Evolutionary conservation across 2,329 filamentous ascomycete species (phyloP), one percentile per base, ranked within the genome.

Genomic region (Huntiella abstrusa): DNA sequence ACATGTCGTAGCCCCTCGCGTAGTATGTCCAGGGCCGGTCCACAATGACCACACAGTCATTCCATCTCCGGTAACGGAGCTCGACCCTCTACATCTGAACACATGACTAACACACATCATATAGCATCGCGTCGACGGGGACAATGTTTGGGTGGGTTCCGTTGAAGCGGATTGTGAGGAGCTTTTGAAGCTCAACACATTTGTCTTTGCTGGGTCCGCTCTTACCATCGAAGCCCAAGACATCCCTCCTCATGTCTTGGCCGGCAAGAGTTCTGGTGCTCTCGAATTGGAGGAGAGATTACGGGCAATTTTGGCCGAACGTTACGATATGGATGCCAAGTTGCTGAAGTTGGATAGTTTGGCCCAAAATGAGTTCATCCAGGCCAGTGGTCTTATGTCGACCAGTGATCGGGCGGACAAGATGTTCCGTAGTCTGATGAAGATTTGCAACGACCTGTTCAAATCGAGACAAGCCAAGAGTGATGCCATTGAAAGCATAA

Each of bases 391-490:
- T 34, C 81, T 88, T 55, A 86, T 93, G 58, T 72, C 76, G 51
- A 75, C 67, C 49, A 73, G 71, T 49, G 75, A 79, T 3, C 78
- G 77, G 1, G 77, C 82, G 40, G 73, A 81, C 52, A 98, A 95
- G 60, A 83, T 94, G 51, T 95, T 96, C 63, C 83, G 83, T 45
- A 88, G 83, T 1, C 69, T 96, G 51, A 93, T 96, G 83, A 77
- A 75, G 49, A 77, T 95, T 41, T 86, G 83, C 58, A 78, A 92
- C 45, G 66, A 75, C 51, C 71, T 80, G 13, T 93, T 94, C 64
- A 77, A 80, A 53, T 78, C 72, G 2, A 58, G 71, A 10, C 68
- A 79, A 50, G 77, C 80, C 43, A 87, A 87, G 59, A 73, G 77
- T 43, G 79, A 86, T 41, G 80, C 80, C 4, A 80, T 98, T 42